Base-by-base conservation (phyloP, 2,329 filamentous ascomycete species). In the Alternaria infectoria region DNA sequence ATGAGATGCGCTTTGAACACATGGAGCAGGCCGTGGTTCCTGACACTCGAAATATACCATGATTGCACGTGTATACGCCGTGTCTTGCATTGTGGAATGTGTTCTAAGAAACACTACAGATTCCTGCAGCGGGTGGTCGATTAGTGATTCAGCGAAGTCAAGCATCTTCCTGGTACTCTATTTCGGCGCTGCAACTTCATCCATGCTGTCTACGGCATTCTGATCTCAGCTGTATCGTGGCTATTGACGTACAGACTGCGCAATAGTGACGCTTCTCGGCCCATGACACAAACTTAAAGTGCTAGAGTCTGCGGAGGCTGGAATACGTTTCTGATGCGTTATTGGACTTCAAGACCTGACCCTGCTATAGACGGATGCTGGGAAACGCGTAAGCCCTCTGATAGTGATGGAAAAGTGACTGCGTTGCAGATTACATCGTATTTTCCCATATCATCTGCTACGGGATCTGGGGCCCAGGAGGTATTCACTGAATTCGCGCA, bases 401-500 rank as follows among this genome's bases (percentile, higher is more conserved):
- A 21, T 21, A 21, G 21, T 21, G 21, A 4, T 21, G 21, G 32
- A 10, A n/a, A 10, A 17, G 8, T 4, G 8, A 40, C 5, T 40
- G 1, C n/a, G 2, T 11, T 40, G 36, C 36, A 40, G 36, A 40
- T 0, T 17, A 11, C 36, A 40, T 40, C 0, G 36, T 10, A 9
- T 40, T 40, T 0, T 1, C 3, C n/a, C 4, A 5, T 5, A 11
- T 10, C n/a, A 10, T 11, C 15, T 40, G 36, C 36, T 40, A 17
- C 36, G n/a, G 36, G 36, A 40, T 40, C n/a, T 17, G 9, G n/a
- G 8, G 36, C 36, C n/a, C 36, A 40, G 15, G 36, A 40, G 15
- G 5, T 40, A 2, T 11, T 40, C 36, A 17, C 2, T 40, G 36
- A 11, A 0, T 0, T 3, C 9, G 36, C 36, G 1, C 0, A 17